Evolutionary conservation across 345 rosid species (phyloP), one percentile per base, ranked within the genome.

Genomic region (Ricinus communis): DNA sequence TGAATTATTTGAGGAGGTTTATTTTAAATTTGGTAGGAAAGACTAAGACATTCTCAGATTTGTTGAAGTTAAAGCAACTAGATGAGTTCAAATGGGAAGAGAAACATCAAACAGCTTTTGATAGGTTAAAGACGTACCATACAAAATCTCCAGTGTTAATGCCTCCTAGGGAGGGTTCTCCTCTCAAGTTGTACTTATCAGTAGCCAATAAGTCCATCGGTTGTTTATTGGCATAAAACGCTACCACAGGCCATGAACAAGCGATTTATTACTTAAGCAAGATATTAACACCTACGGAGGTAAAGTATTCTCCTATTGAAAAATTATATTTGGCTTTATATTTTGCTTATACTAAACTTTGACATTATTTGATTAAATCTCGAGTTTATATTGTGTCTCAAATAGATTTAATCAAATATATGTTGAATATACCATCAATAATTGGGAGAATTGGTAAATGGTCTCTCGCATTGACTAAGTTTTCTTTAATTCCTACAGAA

Each of bases 1-100:
- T 56, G 3, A 69, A 69, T 3, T 69, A 69, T 5, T 4, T 40
- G 10, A 54, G 63, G n/a, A 12, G 64, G 14, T 56, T 69, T 28
- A 68, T 68, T 30, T 24, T 21, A 8, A 69, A 54, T 14, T 18
- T 55, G 10, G 64, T 15, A 3, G 51, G 25, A 8, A 12, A 46
- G 15, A 15, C 54, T 1, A 16, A 28, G 25, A 22, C 2, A 9
- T 57, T 70, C 14, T 57, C 18, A 6, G 19, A 15, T 0, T 18
- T 57, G 12, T 22, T 41, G 4, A 53, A 40, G 33, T 36, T 53
- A 21, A 66, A 19, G 41, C 21, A 65, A 0, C 15, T 2, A 30
- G 30, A 50, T 0, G 51, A 50, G 27, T 47, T 65, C 24, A 21
- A 15, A 28, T 67, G 71, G 71, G 21, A 52, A 15, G 8, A 31